These are phyloP conservation scores for Auricularia auricula-judae DNA, from an alignment of 768 basidiomycete genomes.

Conservation along the genomic window DNA sequence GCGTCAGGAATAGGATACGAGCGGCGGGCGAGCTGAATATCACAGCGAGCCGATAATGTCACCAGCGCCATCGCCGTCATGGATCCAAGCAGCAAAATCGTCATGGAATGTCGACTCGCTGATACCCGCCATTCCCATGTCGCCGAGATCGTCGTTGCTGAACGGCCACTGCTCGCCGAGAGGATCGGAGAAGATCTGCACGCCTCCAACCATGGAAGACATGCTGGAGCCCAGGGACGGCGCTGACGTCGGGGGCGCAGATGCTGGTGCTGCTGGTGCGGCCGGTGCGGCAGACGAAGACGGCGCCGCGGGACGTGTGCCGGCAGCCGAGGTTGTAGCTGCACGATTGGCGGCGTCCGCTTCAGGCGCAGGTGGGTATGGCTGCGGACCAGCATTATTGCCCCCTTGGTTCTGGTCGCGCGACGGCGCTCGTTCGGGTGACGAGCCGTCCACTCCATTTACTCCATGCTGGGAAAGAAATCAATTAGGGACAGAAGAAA, in stretches of 20 bases:
- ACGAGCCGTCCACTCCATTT: not conserved
- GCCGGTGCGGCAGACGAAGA: not conserved
- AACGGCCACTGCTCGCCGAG: not conserved
- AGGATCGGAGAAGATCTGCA: not conserved
- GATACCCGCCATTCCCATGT: not conserved
- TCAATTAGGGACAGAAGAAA: not conserved
- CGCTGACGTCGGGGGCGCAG: not conserved
- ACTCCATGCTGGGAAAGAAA: not conserved
- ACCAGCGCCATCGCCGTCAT: not conserved
- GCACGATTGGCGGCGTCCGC: not conserved
- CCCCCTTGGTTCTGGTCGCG: not conserved
- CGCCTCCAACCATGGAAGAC: not conserved
- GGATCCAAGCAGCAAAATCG: not conserved
- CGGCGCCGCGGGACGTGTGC: not conserved
- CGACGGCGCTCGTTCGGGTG: not conserved
- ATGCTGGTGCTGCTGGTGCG: not conserved
- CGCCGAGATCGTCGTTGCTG: not conserved
- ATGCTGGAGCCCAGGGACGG: not conserved
- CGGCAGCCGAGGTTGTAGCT: not conserved
- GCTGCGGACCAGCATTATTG: not conserved
- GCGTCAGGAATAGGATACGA: too few relatives aligned
- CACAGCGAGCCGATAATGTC: not conserved
- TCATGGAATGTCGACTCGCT: not conserved
- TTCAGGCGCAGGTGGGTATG: not conserved
- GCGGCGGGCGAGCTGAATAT: too few relatives aligned